Evolutionary conservation across 371 early-diverging fungal genomes (phyloP).

Genomic region (Quaeritorhiza haematococci): DNA sequence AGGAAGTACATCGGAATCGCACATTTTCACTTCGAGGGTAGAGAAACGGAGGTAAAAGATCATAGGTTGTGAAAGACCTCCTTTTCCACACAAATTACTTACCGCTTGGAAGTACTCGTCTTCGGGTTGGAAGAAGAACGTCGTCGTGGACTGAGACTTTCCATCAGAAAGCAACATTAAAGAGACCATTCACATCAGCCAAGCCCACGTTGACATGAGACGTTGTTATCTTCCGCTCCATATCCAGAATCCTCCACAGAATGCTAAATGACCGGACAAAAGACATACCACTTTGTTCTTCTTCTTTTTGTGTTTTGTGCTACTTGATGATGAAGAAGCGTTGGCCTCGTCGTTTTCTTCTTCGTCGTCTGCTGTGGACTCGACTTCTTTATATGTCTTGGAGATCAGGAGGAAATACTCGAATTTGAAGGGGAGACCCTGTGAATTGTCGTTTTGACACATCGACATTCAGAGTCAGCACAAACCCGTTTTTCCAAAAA

Average conservation of each 20-base stretch:
- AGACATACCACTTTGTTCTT: slow-evolving; percentile 35
- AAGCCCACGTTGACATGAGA: not conserved
- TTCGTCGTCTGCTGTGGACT: slow-evolving; percentile 51
- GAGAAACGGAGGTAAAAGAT: slow-evolving; percentile 31
- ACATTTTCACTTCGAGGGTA: not conserved
- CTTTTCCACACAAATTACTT: slow-evolving; percentile 36
- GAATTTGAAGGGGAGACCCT: slow-evolving; percentile 37
- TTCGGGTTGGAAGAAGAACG: slow-evolving; percentile 83
- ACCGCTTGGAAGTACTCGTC: slow-evolving; percentile 80
- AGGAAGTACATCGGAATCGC: not conserved
- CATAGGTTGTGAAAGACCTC: too few relatives aligned
- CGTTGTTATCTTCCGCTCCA: not conserved
- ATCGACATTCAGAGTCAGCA: not conserved
- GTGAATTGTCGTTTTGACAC: not conserved
- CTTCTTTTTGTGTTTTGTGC: slow-evolving; percentile 42
- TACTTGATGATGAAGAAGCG: not conserved
- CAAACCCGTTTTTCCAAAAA: not conserved
- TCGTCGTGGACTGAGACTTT: slow-evolving; percentile 22
- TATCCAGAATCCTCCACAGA: not conserved
- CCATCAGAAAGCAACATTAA: not conserved
- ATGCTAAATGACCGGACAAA: not conserved
- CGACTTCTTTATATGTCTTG: slow-evolving; percentile 80
- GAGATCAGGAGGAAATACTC: slow-evolving; percentile 77
- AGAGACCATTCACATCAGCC: not conserved
- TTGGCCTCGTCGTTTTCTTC: slow-evolving; percentile 11